Conservation (phyloP, 1,284 basidiomycete genomes). For the Anthracocystis walkeri region DNA sequence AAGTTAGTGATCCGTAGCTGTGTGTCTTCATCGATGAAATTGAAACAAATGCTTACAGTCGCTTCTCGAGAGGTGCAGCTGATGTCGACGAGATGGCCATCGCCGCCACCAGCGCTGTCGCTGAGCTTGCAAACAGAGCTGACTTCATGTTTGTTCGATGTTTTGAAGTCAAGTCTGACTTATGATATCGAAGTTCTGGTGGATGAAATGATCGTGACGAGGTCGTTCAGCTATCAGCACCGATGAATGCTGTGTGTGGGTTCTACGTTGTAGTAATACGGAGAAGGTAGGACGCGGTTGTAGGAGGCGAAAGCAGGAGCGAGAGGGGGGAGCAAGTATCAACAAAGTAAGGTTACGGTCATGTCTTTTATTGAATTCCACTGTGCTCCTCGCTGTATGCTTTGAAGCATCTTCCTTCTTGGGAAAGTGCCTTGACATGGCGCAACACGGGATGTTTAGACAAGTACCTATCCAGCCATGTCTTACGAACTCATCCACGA, state of each 20-base stretch:
- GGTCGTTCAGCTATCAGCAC: not conserved
- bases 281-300: not conserved
- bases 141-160: slow-evolving; percentile 15
- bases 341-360: not conserved
- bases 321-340: not conserved
- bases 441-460: slow-evolving; percentile 9
- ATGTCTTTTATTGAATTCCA: slow-evolving; percentile 19
- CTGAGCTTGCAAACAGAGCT: slow-evolving; percentile 19
- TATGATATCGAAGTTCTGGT: not conserved
- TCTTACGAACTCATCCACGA: slow-evolving; percentile 1
- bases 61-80: slow-evolving; percentile 40
- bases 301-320: not conserved
- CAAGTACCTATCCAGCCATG: not conserved
- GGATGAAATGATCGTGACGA: not conserved
- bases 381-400: slow-evolving; percentile 7
- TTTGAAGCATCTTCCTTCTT: slow-evolving; percentile 4
- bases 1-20: not conserved
- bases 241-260: not conserved
- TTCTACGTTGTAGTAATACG: no score
- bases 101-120: slow-evolving; percentile 30
- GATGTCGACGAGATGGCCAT: slow-evolving; percentile 31
- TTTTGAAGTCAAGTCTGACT: not conserved
- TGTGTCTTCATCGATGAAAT: not conserved
- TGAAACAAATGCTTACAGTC: slow-evolving; percentile 28
- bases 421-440: slow-evolving; percentile 11